Base-by-base conservation (phyloP, 805 yeast genomes). In the Candida suzukii region DNA sequence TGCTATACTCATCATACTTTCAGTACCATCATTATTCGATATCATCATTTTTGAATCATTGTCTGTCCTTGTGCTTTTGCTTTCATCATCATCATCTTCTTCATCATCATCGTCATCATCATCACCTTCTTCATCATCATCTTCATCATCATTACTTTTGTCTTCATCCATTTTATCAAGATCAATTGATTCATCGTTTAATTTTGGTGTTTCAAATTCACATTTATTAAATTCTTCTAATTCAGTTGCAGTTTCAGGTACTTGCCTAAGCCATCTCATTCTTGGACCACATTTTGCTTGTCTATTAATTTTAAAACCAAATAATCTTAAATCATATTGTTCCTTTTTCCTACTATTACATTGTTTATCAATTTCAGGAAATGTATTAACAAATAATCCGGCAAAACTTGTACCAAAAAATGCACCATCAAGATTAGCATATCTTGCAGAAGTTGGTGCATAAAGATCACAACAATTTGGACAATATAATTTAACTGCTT, bases 351-450 rank as follows among this genome's bases (percentile, higher is more conserved):
- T 70, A 43, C 75, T 69, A 42, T 73, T 70, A 50, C 87, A 80
- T 54, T 84, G 88, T 52, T 77, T 76, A 56, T 84, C 95, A 39
- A 88, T 76, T 48, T 88, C 97, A n/a, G 93, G 88, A 65, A 83
- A 88, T 74, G 86, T 83, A 57, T 88, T 85, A 46, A 93, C 77
- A 53, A 93, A 84, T 50, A 93, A 73, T 2, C 96, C 97, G 1
- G 96, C 93, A 66, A 93, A 93, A 28, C 95, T 81, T 0, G 98
- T 88, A 5, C 99, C 98, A 67, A 95, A 93, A 55, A 83, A 93
- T 1, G 98, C 96, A 5, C 99, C 99, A 62, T 93, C 99, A 34
- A 93, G 77, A 56, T 87, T 86, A 43, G 85, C 67, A 61, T 86
- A 90, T 46, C 95, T 71, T n/a, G 90, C 79, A 42, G 88, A 81